phyloP scores from a whole-genome alignment of 2,329 filamentous ascomycete species.

The Fusarium sp. region DNA sequence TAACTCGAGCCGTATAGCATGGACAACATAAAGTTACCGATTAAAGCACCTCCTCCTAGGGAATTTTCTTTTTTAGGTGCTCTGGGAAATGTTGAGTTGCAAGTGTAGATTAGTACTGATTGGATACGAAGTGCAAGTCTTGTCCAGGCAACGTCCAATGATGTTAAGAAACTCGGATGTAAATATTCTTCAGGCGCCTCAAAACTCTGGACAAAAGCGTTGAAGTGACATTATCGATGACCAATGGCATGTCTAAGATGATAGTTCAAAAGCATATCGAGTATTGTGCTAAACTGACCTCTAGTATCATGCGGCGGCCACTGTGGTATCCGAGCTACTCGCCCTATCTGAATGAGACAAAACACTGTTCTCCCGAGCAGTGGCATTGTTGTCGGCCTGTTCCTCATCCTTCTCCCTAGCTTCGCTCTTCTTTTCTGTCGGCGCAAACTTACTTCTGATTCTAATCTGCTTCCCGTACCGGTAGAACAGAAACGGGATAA shows the following conservation, averaged over 20 bases:
- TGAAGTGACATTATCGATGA: not conserved
- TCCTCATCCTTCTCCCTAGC: conserved; percentile 16
- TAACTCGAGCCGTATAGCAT: not conserved
- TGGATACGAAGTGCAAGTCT: not conserved
- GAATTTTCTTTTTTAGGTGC: not conserved
- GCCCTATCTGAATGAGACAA: not conserved
- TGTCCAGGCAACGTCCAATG: not conserved
- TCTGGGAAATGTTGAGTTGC: not conserved
- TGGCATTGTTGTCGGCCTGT: not conserved
- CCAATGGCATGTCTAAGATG: not conserved
- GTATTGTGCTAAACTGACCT: not conserved
- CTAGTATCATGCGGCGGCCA: not conserved
- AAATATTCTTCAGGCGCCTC: not conserved
- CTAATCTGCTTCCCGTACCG: conserved; percentile 33
- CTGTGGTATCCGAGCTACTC: conserved; percentile 7
- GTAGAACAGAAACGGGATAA: conserved; percentile 36
- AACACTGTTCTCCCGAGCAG: not conserved
- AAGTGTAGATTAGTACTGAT: not conserved
- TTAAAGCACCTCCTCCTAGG: not conserved
- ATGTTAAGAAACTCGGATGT: not conserved
- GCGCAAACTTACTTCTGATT: conserved; percentile 34
- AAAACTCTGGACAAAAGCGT: not conserved
- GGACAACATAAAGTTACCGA: not conserved
- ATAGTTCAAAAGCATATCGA: not conserved
- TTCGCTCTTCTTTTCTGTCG: conserved; percentile 5